These are phyloP conservation scores for Cryptococcus sp. DNA, from an alignment of 1,284 basidiomycete genomes.

Conservation along the genomic window DNA sequence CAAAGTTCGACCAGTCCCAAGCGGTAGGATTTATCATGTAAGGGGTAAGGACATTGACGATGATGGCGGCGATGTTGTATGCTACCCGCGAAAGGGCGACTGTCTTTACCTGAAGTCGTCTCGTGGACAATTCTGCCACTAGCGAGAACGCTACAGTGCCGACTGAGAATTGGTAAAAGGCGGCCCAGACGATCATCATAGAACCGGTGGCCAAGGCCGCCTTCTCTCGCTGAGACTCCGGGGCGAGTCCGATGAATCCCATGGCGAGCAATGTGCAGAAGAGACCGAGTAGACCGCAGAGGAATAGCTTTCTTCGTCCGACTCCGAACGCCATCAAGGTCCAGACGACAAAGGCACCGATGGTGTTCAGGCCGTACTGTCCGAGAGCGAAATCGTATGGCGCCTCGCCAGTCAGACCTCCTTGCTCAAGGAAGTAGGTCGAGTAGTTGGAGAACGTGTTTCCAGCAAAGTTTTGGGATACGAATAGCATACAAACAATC, in stretches of 20 bases:
- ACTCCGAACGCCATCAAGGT: slow-evolving; percentile 39
- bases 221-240: neutral
- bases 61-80: neutral
- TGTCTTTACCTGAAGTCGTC: slow-evolving; percentile 50
- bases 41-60: neutral
- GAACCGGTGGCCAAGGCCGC: slow-evolving; percentile 13
- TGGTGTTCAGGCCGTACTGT: slow-evolving; percentile 22
- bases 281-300: slow-evolving; percentile 18
- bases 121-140: slow-evolving; percentile 47
- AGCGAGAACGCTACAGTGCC: slow-evolving; percentile 39
- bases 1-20: slow-evolving; percentile 22
- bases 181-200: slow-evolving; percentile 12
- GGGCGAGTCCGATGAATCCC: slow-evolving; percentile 12
- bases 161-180: slow-evolving; percentile 43
- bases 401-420: slow-evolving; percentile 42
- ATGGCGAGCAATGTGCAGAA: slow-evolving; percentile 15
- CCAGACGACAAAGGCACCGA: slow-evolving; percentile 43
- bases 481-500: slow-evolving; percentile 9
- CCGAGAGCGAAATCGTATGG: slow-evolving; percentile 39
- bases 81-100: slow-evolving; percentile 47
- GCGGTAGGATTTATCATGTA: slow-evolving; percentile 5
- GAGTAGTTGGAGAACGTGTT: slow-evolving; percentile 3
- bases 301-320: slow-evolving; percentile 48
- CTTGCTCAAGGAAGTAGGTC: slow-evolving; percentile 36
- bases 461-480: neutral